phyloP scores from a whole-genome alignment of 306 rosid genomes.

The Dalbergia cultrata region DNA sequence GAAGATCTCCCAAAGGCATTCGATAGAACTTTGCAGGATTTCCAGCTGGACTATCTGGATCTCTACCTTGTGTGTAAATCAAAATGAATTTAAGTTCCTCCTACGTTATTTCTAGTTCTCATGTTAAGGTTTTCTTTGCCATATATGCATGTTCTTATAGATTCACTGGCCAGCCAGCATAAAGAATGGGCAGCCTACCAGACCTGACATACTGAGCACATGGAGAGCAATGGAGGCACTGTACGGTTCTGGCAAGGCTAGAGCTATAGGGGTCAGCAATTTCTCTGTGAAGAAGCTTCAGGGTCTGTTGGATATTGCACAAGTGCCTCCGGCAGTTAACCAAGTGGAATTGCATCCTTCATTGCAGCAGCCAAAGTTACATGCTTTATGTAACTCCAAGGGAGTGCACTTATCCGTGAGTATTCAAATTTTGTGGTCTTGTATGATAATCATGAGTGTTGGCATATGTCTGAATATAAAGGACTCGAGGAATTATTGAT shows the following conservation, averaged over 20 bases:
- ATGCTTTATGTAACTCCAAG: conserved; percentile 16
- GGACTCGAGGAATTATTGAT: conserved; percentile 3
- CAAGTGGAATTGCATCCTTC: conserved; percentile 35
- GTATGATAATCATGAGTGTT: not conserved
- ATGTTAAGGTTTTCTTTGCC: conserved; percentile 5
- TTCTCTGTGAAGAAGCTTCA: conserved; percentile 66
- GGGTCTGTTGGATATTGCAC: conserved; percentile 55
- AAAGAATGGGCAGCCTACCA: conserved; percentile 56
- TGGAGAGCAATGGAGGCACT: conserved; percentile 77
- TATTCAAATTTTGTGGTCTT: conserved; percentile 18
- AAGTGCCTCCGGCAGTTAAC: conserved; percentile 62
- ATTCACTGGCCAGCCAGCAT: conserved; percentile 73
- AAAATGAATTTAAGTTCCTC: conserved; percentile 16
- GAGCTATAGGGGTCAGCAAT: conserved; percentile 78
- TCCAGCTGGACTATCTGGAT: conserved; percentile 71
- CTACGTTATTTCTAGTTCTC: conserved; percentile 9
- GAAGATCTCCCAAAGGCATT: conserved; percentile 66
- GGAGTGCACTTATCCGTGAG: conserved; percentile 54
- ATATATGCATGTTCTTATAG: conserved; percentile 38
- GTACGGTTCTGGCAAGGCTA: conserved; percentile 63
- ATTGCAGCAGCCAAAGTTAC: conserved; percentile 35
- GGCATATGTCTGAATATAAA: not conserved
- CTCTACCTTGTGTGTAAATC: conserved; percentile 59
- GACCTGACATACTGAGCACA: conserved; percentile 65
- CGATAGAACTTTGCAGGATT: conserved; percentile 55